These are phyloP conservation scores for Lecanosticta acicola DNA, from an alignment of 2,329 filamentous ascomycete genomes.

Conservation along the genomic window DNA sequence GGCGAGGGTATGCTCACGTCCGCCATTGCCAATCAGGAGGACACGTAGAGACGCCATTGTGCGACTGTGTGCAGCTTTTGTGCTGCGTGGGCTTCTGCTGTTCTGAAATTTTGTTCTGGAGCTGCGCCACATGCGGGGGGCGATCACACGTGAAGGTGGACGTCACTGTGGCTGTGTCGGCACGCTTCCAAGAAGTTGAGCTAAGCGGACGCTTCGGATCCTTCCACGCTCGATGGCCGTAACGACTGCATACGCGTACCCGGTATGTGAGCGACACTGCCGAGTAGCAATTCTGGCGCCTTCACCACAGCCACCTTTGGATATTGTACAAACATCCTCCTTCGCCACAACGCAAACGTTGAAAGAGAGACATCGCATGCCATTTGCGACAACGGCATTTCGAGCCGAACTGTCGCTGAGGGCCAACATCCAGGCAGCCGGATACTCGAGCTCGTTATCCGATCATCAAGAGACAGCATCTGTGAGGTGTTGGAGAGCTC, in stretches of 20 bases:
- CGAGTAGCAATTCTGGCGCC: conserved; percentile 4
- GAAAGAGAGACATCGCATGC: too few relatives aligned
- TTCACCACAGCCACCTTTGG: neutral
- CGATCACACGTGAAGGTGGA: neutral
- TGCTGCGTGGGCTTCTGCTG: neutral
- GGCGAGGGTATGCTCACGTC: conserved; percentile 86
- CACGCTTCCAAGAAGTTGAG: neutral
- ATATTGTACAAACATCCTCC: neutral
- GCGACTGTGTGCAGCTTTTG: neutral
- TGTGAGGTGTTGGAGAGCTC: neutral
- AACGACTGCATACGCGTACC: too few relatives aligned
- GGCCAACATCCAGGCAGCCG: neutral
- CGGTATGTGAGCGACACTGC: neutral
- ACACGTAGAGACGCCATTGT: conserved; percentile 51
- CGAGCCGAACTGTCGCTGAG: neutral
- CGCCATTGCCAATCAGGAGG: conserved; percentile 87
- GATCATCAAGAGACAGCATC: neutral
- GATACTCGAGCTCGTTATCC: neutral
- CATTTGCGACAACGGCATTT: neutral
- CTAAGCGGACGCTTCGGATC: too few relatives aligned
- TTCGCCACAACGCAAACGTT: too few relatives aligned
- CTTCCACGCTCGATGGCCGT: too few relatives aligned
- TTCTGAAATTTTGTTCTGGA: conserved; percentile 1
- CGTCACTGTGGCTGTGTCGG: conserved; percentile 1
- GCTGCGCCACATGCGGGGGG: neutral